Evolutionary conservation across 495 filamentous ascomycete genomes (phyloP).

Genomic region (Penicillium herquei): DNA sequence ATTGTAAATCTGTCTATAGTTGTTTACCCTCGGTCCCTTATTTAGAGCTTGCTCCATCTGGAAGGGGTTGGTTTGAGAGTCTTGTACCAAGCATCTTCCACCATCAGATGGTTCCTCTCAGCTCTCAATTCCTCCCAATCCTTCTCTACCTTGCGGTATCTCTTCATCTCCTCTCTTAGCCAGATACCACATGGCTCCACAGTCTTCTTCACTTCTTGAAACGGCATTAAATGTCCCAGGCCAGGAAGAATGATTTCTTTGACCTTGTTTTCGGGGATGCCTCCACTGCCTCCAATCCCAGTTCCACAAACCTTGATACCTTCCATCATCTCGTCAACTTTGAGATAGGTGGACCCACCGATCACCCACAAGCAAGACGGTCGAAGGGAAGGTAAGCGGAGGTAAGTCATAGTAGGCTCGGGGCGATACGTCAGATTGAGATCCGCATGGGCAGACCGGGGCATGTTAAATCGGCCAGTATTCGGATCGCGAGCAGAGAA

Average conservation of each 20-base stretch:
- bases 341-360: neutral
- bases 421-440: constrained; percentile 1
- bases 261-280: neutral
- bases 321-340: neutral
- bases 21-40: no score
- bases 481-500: neutral
- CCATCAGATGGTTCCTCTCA: neutral
- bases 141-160: neutral
- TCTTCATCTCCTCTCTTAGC: neutral
- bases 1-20: no score
- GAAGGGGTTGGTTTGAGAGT: neutral
- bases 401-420: neutral
- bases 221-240: neutral
- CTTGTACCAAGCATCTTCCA: neutral
- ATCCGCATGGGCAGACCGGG: neutral
- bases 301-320: neutral
- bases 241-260: neutral
- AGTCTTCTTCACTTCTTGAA: neutral
- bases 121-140: neutral
- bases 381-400: neutral
- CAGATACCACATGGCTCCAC: neutral
- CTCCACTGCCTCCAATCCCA: constrained; percentile 1
- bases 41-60: no score
- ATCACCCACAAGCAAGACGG: constrained; percentile 2
- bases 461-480: neutral